Base-by-base conservation (phyloP, 768 basidiomycete species). In the Psilocybe tampanensis region DNA sequence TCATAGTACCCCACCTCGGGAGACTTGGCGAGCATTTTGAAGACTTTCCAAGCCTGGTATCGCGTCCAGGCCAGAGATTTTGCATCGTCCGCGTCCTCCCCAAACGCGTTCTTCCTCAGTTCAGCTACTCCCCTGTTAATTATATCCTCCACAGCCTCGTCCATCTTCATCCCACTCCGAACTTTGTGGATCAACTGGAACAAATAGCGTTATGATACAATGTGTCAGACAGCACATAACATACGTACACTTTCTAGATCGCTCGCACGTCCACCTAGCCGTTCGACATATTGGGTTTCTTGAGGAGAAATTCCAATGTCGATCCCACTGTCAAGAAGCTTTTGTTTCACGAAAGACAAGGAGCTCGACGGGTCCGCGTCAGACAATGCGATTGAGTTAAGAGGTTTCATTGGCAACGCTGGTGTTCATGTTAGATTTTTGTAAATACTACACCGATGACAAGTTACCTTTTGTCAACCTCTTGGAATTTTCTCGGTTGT, bases 61-160 rank as follows among this genome's bases (percentile, higher is more conserved):
- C 88, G 79, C 4, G 86, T 80, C 97, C 97, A 99, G 0, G 85
- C 77, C 36, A 96, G 72, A 44, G 67, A 76, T 72, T 94, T 95
- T 2, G 90, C 89, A 65, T 97, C 95, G 53, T 96, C 94, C 1
- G 78, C 72, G 66, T 97, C 95, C 61, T 97, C 95, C 0, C 95
- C 96, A 67, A 98, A 99, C 0, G 92, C 92, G 45, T 83, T 89
- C 80, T 98, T 98, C 45, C 91, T 79, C 48, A 98, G 74, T 69
- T 97, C 95, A 32, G 85, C 80, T 9, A 94, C 85, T 32, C 88
- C 88, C 15, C 92, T 82, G 19, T 74, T 72, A 58, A 97, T 84
- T 64, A 98, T 93, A 66, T 98, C 95, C 65, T 95, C 92, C 5
- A 97, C 90, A 1, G 94, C 93, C 36, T 90, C 90, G 52, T 85